Percentiles rank a stretch among this genome's conserved stretches.
Evolutionary conservation across 441 rosid species (phyloP).

Genomic region (Rhodomyrtus psidioides): DNA sequence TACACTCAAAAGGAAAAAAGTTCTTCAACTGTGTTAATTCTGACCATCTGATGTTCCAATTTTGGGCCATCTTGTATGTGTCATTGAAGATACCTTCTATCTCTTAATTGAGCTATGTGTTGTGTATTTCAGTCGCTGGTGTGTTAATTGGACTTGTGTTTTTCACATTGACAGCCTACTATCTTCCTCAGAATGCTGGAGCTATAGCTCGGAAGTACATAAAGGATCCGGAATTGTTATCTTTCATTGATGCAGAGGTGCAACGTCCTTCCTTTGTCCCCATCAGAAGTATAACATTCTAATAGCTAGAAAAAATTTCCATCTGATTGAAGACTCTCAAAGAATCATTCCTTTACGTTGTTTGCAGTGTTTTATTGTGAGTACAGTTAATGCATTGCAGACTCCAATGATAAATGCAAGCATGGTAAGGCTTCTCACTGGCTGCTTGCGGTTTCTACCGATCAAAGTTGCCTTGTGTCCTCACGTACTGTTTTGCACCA

Average conservation of each 20-base stretch:
- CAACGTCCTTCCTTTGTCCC: slow-evolving; percentile 1
- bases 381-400: slow-evolving; percentile 79
- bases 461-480: not conserved
- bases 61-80: not conserved
- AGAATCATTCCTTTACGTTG: not conserved
- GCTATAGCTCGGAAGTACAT: slow-evolving; percentile 81
- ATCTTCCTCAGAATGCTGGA: slow-evolving; percentile 89
- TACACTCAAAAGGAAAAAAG: not conserved
- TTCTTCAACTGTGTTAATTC: not conserved
- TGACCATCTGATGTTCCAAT: not conserved
- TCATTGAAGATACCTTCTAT: not conserved
- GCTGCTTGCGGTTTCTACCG: not conserved
- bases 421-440: slow-evolving; percentile 50
- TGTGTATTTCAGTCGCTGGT: not conserved
- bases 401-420: slow-evolving; percentile 97
- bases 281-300: not conserved
- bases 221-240: slow-evolving; percentile 74
- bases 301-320: not conserved
- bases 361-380: slow-evolving; percentile 93
- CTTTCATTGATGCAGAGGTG: slow-evolving; percentile 97
- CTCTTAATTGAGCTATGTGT: not conserved
- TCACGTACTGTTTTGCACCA: slow-evolving; percentile 19
- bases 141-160: not conserved
- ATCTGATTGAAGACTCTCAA: not conserved
- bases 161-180: slow-evolving; percentile 46